These are phyloP conservation scores for Prosopis cineraria DNA, from an alignment of 306 rosid genomes.

Conservation along the genomic window DNA sequence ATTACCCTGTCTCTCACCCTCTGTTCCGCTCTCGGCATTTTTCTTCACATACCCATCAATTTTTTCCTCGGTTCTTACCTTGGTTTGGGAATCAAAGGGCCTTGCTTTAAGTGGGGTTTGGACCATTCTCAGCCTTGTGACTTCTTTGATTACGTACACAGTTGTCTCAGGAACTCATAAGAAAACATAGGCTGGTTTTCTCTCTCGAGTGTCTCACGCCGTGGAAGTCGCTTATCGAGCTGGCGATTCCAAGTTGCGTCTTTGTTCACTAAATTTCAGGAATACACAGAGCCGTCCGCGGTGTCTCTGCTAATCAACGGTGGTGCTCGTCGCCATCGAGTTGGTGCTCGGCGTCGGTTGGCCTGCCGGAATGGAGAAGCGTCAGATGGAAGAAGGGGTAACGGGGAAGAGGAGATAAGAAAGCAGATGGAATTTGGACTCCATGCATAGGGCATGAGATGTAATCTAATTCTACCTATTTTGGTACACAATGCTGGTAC, in stretches of 20 bases:
- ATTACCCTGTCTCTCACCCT: conserved; percentile 85
- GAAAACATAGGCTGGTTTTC: conserved; percentile 77
- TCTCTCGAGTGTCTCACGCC: conserved; percentile 64
- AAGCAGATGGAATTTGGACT: no score
- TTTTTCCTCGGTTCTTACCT: conserved; percentile 65
- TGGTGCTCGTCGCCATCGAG: no score
- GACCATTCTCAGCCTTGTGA: conserved; percentile 76
- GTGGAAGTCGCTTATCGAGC: conserved; percentile 65
- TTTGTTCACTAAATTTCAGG: no score
- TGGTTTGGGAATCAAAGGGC: conserved; percentile 68
- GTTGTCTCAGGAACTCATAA: conserved; percentile 58
- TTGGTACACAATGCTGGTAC: no score
- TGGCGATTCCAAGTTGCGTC: conserved; percentile 89
- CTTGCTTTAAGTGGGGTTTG: conserved; percentile 75
- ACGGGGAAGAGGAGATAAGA: no score
- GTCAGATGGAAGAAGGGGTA: no score
- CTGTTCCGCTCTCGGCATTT: conserved; percentile 69
- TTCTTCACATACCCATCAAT: conserved; percentile 82
- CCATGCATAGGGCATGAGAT: no score
- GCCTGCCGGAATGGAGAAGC: no score
- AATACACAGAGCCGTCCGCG: no score
- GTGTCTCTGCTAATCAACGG: no score
- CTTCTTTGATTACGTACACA: conserved; percentile 65
- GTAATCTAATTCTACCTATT: no score
- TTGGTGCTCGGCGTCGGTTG: no score